These are phyloP conservation scores for Tanacetum coccineum DNA, from an alignment of 129 eudicot genomes.

Conservation along the genomic window DNA sequence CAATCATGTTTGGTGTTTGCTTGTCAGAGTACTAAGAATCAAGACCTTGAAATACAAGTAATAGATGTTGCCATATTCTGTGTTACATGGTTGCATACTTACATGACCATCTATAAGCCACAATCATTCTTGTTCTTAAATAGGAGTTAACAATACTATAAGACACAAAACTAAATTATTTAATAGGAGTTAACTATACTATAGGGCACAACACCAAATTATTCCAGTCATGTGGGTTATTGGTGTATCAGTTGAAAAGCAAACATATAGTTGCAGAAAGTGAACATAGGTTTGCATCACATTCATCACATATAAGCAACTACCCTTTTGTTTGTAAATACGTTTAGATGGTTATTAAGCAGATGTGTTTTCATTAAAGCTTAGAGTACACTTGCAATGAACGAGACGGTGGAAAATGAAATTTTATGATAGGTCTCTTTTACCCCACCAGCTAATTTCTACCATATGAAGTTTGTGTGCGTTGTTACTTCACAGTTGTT, in stretches of 20 bases:
- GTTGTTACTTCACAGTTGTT: too few relatives aligned
- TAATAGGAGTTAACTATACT: not conserved
- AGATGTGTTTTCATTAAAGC: not conserved
- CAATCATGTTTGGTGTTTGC: constrained; percentile 4
- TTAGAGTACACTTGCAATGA: not conserved
- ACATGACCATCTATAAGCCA: constrained; percentile 5
- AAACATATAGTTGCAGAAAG: too few relatives aligned
- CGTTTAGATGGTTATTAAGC: not conserved
- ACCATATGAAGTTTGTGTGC: too few relatives aligned
- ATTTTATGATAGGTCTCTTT: too few relatives aligned
- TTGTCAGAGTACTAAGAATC: constrained; percentile 3
- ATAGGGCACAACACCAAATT: not conserved
- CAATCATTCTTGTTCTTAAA: not conserved
- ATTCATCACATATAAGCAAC: constrained; percentile 1
- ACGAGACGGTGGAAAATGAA: not conserved
- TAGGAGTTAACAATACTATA: not conserved
- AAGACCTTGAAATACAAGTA: not conserved
- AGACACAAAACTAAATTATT: not conserved
- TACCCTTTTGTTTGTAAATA: not conserved
- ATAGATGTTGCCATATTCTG: not conserved
- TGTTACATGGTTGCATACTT: not conserved
- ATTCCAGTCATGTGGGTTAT: not conserved
- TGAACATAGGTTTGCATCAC: not conserved
- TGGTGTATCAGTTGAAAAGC: too few relatives aligned
- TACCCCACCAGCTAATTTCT: too few relatives aligned